Percentiles rank a stretch among this genome's conserved stretches.
Conservation (phyloP, 2,329 filamentous ascomycete species). For the Seiridium cupressi region DNA sequence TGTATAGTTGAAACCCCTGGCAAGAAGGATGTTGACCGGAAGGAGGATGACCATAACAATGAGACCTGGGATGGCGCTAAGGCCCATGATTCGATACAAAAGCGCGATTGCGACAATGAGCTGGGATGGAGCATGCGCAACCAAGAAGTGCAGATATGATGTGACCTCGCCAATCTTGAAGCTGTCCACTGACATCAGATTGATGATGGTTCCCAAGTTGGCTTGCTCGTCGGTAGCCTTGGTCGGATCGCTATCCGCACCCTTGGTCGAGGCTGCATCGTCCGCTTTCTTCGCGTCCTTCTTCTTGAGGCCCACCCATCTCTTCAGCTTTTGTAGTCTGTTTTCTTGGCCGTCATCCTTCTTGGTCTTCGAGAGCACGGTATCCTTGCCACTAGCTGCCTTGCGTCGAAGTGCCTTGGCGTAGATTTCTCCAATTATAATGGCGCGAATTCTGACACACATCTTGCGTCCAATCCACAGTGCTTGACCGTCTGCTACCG, state of each 20-base stretch:
- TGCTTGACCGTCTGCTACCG: constrained; percentile 79
- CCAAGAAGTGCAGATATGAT: constrained; percentile 93
- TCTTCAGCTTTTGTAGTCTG: constrained; percentile 50
- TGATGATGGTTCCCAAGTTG: constrained; percentile 97
- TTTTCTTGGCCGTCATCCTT: constrained; percentile 36
- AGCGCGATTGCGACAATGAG: constrained; percentile 76
- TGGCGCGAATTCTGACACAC: constrained; percentile 87
- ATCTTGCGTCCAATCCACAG: constrained; percentile 94
- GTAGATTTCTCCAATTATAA: constrained; percentile 97
- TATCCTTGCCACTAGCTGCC: constrained; percentile 75
- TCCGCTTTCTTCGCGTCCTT: constrained; percentile 45
- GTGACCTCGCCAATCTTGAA: constrained; percentile 97
- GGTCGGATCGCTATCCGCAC: constrained; percentile 28
- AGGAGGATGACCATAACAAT: constrained; percentile 85
- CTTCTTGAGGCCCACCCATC: constrained; percentile 60
- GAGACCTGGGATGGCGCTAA: constrained; percentile 91
- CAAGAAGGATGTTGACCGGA: constrained; percentile 86
- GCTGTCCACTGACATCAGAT: constrained; percentile 98
- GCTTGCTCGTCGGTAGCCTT: constrained; percentile 67
- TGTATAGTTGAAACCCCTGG: constrained; percentile 77
- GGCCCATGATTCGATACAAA: constrained; percentile 86
- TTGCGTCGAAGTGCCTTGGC: constrained; percentile 91
- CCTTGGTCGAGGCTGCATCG: constrained; percentile 22
- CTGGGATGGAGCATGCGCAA: constrained; percentile 87
- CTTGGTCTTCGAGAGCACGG: constrained; percentile 62